Evolutionary conservation across 192 early-diverging fungal genomes (phyloP), one percentile per base, ranked within the genome.

Genomic region (Haplosporangium gracile): DNA sequence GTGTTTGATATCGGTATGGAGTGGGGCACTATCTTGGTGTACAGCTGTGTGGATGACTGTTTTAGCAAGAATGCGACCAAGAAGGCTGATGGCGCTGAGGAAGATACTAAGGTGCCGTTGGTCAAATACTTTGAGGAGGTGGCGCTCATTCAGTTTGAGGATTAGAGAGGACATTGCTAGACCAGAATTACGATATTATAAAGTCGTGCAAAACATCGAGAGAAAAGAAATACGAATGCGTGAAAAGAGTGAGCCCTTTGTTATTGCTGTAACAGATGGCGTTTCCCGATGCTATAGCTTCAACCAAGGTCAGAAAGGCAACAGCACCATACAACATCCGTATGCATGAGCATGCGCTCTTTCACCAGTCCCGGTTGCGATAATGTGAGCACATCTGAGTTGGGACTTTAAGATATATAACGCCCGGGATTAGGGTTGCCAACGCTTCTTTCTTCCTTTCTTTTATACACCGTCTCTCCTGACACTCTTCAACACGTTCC

Each of bases 21-120:
- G 76, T 98, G 95, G 90, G 97, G 97, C 26, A 97, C 97, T 0
- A 85, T 97, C 32, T 76, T 98, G 83, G 90, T 96, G 22, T 98
- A 93, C 84, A 91, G 92, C 16, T 98, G 97, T 82, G 83, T 88
- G 43, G 91, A 91, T 39, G 96, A 98, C 88, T 98, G 97, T 85
- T 86, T 86, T 65, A 76, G 79, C 3, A 93, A 94, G 82, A 80
- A 90, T 81, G 49, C 55, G 5, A 47, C 42, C 47, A 22, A 26
- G 57, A 72, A 65, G 10, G 74, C 82, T 7, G 72, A 72, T 24
- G 75, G 68, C 6, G 80, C 86, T 38, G 53, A 55, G 5, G 51
- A 36, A 4, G 51, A 53, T n/a, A 70, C 34, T 16, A 42, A 38
- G 24, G 65, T 39, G 20, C 36, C 40, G 10, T 55, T 86, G 20